Evolutionary conservation across 768 basidiomycete species (phyloP).

Genomic region (Austroboletus eburneus): DNA sequence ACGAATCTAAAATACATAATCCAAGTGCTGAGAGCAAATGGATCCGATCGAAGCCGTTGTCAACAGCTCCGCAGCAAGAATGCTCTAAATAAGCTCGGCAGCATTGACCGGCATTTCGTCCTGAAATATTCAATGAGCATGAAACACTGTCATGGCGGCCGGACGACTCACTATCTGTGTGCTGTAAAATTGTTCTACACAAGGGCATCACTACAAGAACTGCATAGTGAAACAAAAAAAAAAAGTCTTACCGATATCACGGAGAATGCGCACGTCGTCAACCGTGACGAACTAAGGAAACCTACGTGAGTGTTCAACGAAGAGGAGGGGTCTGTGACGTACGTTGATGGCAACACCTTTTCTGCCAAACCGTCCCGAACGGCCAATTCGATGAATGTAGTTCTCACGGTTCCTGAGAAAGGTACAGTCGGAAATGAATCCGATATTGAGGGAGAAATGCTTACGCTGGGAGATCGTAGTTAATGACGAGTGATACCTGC

Average conservation of each 20-base stretch:
- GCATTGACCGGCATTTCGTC: slow-evolving; percentile 99
- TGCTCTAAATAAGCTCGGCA: slow-evolving; percentile 83
- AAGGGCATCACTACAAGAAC: slow-evolving; percentile 9
- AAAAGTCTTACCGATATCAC: slow-evolving; percentile 79
- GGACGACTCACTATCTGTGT: slow-evolving; percentile 73
- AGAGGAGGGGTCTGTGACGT: slow-evolving; percentile 26
- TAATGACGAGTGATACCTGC: slow-evolving; percentile 95
- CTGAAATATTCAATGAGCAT: slow-evolving; percentile 39
- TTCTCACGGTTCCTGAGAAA: slow-evolving; percentile 85
- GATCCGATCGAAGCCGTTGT: background rate
- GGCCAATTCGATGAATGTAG: slow-evolving; percentile 99
- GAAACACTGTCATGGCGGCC: slow-evolving; percentile 2
- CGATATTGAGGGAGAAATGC: slow-evolving; percentile 21
- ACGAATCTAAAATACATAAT: background rate
- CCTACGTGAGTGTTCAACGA: slow-evolving; percentile 13
- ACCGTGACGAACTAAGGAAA: slow-evolving; percentile 77
- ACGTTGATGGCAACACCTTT: slow-evolving; percentile 99
- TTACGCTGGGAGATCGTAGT: slow-evolving; percentile 93
- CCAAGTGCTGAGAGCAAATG: background rate
- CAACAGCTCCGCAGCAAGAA: background rate
- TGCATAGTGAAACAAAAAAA: background rate
- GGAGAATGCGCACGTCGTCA: slow-evolving; percentile 93
- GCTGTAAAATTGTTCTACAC: slow-evolving; percentile 90
- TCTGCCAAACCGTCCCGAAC: slow-evolving; percentile 96
- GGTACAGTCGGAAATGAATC: slow-evolving; percentile 9